A percentile compares a stretch with the other conserved stretches of the same genome.
phyloP scores from a whole-genome alignment of 2,329 filamentous ascomycete species.

The Epicoccum nigrum region DNA sequence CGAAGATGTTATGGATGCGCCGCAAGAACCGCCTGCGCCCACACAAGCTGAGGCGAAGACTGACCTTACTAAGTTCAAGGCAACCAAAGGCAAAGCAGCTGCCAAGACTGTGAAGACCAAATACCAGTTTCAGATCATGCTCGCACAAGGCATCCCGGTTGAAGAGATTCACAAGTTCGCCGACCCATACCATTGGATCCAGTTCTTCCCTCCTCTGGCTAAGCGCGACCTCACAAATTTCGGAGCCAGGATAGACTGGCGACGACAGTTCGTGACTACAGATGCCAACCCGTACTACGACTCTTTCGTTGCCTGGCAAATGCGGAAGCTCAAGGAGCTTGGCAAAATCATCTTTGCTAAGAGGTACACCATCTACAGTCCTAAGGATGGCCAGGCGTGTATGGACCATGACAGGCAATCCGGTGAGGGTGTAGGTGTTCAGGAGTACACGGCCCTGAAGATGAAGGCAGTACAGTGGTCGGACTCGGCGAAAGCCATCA shows the following conservation, averaged over 20 bases:
- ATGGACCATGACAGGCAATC: conserved; percentile 85
- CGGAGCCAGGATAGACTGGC: conserved; percentile 90
- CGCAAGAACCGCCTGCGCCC: conserved; percentile 60
- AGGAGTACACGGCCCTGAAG: conserved; percentile 94
- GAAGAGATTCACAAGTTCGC: conserved; percentile 94
- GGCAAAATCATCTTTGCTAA: conserved; percentile 94
- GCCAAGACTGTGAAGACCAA: conserved; percentile 92
- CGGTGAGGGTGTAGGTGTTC: conserved; percentile 81
- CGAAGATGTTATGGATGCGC: conserved; percentile 51
- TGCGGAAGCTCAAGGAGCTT: conserved; percentile 87
- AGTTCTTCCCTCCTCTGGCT: conserved; percentile 86
- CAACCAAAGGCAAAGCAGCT: conserved; percentile 79
- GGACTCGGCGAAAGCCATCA: conserved; percentile 70
- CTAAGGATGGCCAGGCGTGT: conserved; percentile 86
- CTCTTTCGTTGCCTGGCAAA: conserved; percentile 94
- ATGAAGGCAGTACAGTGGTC: conserved; percentile 91
- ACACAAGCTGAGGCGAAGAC: conserved; percentile 70
- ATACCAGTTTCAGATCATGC: conserved; percentile 96
- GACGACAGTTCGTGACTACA: conserved; percentile 89
- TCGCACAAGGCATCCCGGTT: conserved; percentile 82
- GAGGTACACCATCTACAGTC: conserved; percentile 87
- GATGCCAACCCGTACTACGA: conserved; percentile 98
- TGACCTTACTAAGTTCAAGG: conserved; percentile 86
- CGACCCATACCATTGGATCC: conserved; percentile 88
- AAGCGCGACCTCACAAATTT: conserved; percentile 81